Conservation (phyloP, 1,284 basidiomycete genomes). For the Polyporus tsugae region DNA sequence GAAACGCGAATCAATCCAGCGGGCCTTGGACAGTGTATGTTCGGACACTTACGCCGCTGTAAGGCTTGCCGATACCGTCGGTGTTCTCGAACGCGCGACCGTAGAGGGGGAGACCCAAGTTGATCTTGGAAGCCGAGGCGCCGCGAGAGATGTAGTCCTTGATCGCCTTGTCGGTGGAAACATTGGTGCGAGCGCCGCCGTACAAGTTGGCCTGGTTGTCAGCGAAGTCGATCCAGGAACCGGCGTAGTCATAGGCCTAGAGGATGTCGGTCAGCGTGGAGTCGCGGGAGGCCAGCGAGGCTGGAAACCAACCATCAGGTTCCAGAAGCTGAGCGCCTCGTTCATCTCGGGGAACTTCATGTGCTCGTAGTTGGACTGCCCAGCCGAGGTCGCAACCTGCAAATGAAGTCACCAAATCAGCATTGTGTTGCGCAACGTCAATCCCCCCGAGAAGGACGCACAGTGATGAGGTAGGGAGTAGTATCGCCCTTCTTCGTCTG, state of each 20-base stretch:
- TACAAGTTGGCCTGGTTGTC: slow-evolving; percentile 90
- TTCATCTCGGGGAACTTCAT: slow-evolving; percentile 81
- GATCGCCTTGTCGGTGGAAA: slow-evolving; percentile 79
- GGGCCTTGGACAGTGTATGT: no score
- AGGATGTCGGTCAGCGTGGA: slow-evolving; percentile 14
- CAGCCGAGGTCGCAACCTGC: slow-evolving; percentile 64
- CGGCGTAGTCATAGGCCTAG: slow-evolving; percentile 82
- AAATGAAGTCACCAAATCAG: neutral
- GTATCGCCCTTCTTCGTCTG: slow-evolving; percentile 64
- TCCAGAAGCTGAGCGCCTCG: slow-evolving; percentile 83
- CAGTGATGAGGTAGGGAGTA: slow-evolving; percentile 66
- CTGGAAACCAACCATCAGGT: slow-evolving; percentile 78
- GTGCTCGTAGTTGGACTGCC: slow-evolving; percentile 69
- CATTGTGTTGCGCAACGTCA: neutral
- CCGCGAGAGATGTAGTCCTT: slow-evolving; percentile 72
- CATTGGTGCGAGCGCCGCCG: slow-evolving; percentile 63
- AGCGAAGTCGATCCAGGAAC: slow-evolving; percentile 69
- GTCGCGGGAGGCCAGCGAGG: neutral
- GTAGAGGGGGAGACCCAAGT: slow-evolving; percentile 88
- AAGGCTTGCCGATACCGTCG: slow-evolving; percentile 77
- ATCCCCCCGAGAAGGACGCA: slow-evolving; percentile 30
- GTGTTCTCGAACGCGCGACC: slow-evolving; percentile 88
- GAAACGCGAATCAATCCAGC: slow-evolving; percentile 3
- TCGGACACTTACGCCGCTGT: slow-evolving; percentile 61
- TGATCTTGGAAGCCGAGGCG: slow-evolving; percentile 78